Conservation (phyloP, 2,329 filamentous ascomycete genomes). For the Neonectria neomacrospora region DNA sequence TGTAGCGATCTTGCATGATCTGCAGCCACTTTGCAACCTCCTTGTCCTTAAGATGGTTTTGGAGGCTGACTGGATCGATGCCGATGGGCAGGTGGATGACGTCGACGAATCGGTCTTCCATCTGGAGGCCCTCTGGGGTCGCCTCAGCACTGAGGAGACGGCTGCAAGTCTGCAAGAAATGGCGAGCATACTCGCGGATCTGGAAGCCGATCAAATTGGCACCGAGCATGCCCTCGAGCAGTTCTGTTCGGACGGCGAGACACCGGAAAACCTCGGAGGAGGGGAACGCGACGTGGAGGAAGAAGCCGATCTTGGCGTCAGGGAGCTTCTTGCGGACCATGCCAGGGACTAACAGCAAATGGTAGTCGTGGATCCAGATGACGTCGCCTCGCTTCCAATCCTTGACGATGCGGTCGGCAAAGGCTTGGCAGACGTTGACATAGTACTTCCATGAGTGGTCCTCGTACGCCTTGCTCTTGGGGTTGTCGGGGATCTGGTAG, state of each 20-base stretch:
- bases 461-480: slow-evolving; percentile 97
- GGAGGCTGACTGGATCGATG: slow-evolving; percentile 84
- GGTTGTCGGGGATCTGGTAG: slow-evolving; percentile 97
- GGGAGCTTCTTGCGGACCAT: slow-evolving; percentile 93
- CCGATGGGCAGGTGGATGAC: slow-evolving; percentile 88
- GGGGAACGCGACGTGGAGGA: slow-evolving; percentile 93
- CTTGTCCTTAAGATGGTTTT: slow-evolving; percentile 74
- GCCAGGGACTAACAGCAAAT: slow-evolving; percentile 85
- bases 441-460: slow-evolving; percentile 98
- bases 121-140: slow-evolving; percentile 84
- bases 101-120: slow-evolving; percentile 94
- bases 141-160: slow-evolving; percentile 91
- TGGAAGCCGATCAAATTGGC: slow-evolving; percentile 95
- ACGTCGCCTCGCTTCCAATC: slow-evolving; percentile 94
- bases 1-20: slow-evolving; percentile 84
- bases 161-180: slow-evolving; percentile 96
- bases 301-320: slow-evolving; percentile 95
- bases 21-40: slow-evolving; percentile 83
- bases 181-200: slow-evolving; percentile 90
- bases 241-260: slow-evolving; percentile 83
- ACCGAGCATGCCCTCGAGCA: slow-evolving; percentile 92
- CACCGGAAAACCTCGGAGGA: slow-evolving; percentile 97
- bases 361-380: slow-evolving; percentile 97
- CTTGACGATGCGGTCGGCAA: slow-evolving; percentile 88
- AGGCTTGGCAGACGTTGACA: slow-evolving; percentile 89